Base-by-base conservation (phyloP, 2,329 filamentous ascomycete genomes). In the Neofusicoccum sp. region DNA sequence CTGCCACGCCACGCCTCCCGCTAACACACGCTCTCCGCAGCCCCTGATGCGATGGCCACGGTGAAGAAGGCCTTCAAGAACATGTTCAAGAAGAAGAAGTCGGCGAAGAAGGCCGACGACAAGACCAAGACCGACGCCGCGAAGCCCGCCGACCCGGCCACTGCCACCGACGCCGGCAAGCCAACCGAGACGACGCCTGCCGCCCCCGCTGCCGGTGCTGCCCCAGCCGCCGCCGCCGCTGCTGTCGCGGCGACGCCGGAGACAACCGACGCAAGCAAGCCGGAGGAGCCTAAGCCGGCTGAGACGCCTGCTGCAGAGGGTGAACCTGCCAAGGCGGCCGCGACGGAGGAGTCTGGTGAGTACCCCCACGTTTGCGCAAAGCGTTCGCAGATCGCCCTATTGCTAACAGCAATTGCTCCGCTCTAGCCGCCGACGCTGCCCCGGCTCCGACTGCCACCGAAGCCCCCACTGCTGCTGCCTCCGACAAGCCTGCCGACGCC, bases 31-130 rank as follows among this genome's bases (percentile, higher is more conserved):
- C 6, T 33, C 26, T 28, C 20, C 34, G 20, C 44, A 76, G 73
- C 73, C 53, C 73, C 66, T 51, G 72, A 76, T 62, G 71, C 73
- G 47, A 57, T 73, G 59, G 65, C 70, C 54, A 69, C 68, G 62
- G 63, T 73, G 66, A 76, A 76, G 71, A 73, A 73, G 67, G 66
- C 67, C 63, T 67, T 75, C 65, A 76, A 73, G 68, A 65, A 69
- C 61, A 62, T 75, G 62, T 75, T 75, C 63, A 71, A 66, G 63
- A 72, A 71, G 57, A 64, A 64, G 31, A 61, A 61, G 51, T 14
- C 58, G 6, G 38, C 44, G 26, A 59, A 59, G 44, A 61, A 61
- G 33, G 41, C 24, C 31, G 47, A 59, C 38, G 40, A 60, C 40
- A 69, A 71, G 62, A 30, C 43, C 4, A 58, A 53, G 12, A 34